Evolutionary conservation across 495 filamentous ascomycete genomes (phyloP).

Genomic region (Letharia lupina): DNA sequence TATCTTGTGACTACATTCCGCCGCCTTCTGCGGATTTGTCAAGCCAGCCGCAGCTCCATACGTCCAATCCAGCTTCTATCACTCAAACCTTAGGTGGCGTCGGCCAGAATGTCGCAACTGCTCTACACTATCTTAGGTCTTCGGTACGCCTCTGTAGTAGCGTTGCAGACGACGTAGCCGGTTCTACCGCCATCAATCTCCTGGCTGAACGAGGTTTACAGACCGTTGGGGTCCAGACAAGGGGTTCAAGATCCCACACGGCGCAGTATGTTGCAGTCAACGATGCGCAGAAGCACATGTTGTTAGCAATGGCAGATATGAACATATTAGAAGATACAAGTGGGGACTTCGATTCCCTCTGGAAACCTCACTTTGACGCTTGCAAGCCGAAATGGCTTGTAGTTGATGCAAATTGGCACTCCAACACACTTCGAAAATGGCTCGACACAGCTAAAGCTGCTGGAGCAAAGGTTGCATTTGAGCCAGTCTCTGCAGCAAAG

Average conservation of each 20-base stretch:
- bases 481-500: constrained; percentile 84
- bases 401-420: constrained; percentile 75
- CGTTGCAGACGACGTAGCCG: constrained; percentile 69
- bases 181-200: constrained; percentile 55
- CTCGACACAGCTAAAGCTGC: constrained; percentile 44
- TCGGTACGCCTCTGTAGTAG: constrained; percentile 62
- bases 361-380: constrained; percentile 49
- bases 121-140: constrained; percentile 55
- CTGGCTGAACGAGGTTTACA: constrained; percentile 56
- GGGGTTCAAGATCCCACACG: constrained; percentile 51
- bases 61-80: constrained; percentile 80
- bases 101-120: constrained; percentile 82
- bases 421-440: constrained; percentile 54
- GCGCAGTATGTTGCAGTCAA: constrained; percentile 91
- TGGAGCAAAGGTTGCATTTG: constrained; percentile 61
- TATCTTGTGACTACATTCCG: constrained; percentile 69
- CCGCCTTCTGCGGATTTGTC: constrained; percentile 24
- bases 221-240: constrained; percentile 50
- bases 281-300: constrained; percentile 67
- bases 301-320: constrained; percentile 93
- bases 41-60: constrained; percentile 52
- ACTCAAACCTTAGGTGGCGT: constrained; percentile 84
- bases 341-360: constrained; percentile 40
- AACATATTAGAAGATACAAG: constrained; percentile 59
- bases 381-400: constrained; percentile 63